These are phyloP conservation scores for Phytophthora meadii DNA, from an alignment of 352 stramenopile genomes.

Conservation along the genomic window DNA sequence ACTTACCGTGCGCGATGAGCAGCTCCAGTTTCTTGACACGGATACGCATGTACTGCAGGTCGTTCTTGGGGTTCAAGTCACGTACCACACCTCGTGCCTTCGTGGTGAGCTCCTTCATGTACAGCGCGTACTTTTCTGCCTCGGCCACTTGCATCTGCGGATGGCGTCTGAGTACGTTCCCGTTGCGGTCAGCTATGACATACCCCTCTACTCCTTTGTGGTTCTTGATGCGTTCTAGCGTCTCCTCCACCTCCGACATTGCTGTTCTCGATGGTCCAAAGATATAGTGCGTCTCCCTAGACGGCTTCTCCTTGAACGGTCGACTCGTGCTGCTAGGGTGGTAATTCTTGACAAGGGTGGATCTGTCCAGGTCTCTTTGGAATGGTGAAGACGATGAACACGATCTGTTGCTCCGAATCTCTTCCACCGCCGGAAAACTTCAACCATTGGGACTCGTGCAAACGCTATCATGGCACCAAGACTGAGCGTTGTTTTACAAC, in stretches of 20 bases:
- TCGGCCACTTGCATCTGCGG: slow-evolving; percentile 91
- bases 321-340: neutral
- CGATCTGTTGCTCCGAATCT: slow-evolving; percentile 12
- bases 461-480: too few relatives aligned
- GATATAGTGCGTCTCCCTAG: slow-evolving; percentile 17
- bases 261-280: slow-evolving; percentile 9
- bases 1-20: slow-evolving; percentile 90
- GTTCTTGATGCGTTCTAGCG: slow-evolving; percentile 94
- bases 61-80: slow-evolving; percentile 96
- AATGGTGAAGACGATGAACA: too few relatives aligned
- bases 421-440: neutral
- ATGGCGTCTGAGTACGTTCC: slow-evolving; percentile 90
- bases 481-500: too few relatives aligned
- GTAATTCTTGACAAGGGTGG: too few relatives aligned
- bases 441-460: neutral
- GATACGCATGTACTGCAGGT: slow-evolving; percentile 94
- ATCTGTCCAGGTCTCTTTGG: too few relatives aligned
- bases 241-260: slow-evolving; percentile 95
- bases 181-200: slow-evolving; percentile 93
- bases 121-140: slow-evolving; percentile 92
- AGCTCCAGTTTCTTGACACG: slow-evolving; percentile 94
- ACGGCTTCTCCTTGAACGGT: neutral
- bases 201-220: slow-evolving; percentile 95
- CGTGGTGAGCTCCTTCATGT: slow-evolving; percentile 92
- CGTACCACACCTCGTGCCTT: slow-evolving; percentile 93